Conservation (phyloP, 371 early-diverging fungal species). For the Saksenaea oblongispora region DNA sequence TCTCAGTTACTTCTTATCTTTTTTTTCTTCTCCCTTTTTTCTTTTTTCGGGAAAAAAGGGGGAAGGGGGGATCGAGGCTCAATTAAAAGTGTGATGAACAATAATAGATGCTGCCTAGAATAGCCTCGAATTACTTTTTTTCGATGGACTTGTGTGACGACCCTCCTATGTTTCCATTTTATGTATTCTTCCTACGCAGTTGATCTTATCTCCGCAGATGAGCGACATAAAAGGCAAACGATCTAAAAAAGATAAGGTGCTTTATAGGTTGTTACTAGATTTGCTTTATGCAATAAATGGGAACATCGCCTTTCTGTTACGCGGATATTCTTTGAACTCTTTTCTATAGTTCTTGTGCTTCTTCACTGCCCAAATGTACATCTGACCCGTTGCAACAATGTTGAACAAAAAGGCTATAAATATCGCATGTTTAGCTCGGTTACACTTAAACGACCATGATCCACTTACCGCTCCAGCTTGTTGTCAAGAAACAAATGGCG, state of each 20-base stretch:
- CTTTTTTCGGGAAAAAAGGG: not conserved
- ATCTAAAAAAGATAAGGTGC: no score
- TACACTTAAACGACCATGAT: not conserved
- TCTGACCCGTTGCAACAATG: constrained; percentile 82
- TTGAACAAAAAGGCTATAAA: constrained; percentile 74
- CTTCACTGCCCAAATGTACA: constrained; percentile 96
- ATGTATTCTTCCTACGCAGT: not conserved
- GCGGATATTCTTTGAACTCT: constrained; percentile 94
- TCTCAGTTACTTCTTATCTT: not conserved
- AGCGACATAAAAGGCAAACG: no score
- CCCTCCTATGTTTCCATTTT: no score
- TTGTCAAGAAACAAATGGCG: constrained; percentile 72
- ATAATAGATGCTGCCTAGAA: not conserved
- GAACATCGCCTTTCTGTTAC: constrained; percentile 85
- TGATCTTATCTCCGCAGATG: not conserved
- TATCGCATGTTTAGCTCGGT: not conserved
- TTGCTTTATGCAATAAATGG: constrained; percentile 76
- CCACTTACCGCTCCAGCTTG: constrained; percentile 68
- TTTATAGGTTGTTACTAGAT: no score
- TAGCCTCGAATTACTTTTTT: not conserved
- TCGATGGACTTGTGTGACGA: not conserved
- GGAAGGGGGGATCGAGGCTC: not conserved
- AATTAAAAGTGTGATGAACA: not conserved
- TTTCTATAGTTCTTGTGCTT: constrained; percentile 91
- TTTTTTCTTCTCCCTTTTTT: not conserved